phyloP scores from a whole-genome alignment of 768 basidiomycete species.

The Trametes sanguinea region DNA sequence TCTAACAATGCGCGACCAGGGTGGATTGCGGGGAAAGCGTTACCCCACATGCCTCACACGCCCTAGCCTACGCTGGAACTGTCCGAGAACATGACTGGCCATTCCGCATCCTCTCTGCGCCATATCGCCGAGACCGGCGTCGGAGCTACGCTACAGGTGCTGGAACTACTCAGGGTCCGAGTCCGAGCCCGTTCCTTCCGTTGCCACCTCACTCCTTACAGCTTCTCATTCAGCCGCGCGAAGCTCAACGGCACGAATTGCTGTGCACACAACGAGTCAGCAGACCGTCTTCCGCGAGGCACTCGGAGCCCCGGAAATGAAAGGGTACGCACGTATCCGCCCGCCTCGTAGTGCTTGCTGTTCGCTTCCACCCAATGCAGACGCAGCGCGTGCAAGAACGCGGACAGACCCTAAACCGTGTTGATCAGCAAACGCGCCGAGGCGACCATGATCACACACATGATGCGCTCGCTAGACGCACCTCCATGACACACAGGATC shows the following conservation, averaged over 20 bases:
- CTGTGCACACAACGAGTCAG: conserved; percentile 36
- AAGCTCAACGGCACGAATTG: conserved; percentile 52
- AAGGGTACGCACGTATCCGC: conserved; percentile 72
- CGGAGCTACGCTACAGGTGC: conserved; percentile 22
- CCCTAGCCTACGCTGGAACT: conserved; percentile 9
- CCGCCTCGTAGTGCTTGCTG: conserved; percentile 93
- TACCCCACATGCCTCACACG: conserved; percentile 14
- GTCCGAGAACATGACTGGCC: conserved; percentile 16
- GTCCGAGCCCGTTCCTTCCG: conserved; percentile 11
- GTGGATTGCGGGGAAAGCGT: conserved; percentile 21
- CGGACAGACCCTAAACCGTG: conserved; percentile 75
- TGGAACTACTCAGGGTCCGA: conserved; percentile 10
- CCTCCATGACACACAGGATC: conserved; percentile 95
- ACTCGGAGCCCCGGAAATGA: conserved; percentile 23
- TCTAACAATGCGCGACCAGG: background rate
- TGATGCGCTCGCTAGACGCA: conserved; percentile 41
- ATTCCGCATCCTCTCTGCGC: background rate
- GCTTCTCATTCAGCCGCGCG: conserved; percentile 42
- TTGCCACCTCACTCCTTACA: conserved; percentile 28
- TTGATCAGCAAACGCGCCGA: conserved; percentile 21
- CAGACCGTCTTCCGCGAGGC: conserved; percentile 32
- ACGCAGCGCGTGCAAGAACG: conserved; percentile 94
- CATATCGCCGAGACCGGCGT: conserved; percentile 11
- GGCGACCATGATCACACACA: conserved; percentile 22
- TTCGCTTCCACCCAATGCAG: conserved; percentile 99